These are phyloP conservation scores for Iris pallida DNA, from an alignment of 116 monocot genomes.

Conservation along the genomic window DNA sequence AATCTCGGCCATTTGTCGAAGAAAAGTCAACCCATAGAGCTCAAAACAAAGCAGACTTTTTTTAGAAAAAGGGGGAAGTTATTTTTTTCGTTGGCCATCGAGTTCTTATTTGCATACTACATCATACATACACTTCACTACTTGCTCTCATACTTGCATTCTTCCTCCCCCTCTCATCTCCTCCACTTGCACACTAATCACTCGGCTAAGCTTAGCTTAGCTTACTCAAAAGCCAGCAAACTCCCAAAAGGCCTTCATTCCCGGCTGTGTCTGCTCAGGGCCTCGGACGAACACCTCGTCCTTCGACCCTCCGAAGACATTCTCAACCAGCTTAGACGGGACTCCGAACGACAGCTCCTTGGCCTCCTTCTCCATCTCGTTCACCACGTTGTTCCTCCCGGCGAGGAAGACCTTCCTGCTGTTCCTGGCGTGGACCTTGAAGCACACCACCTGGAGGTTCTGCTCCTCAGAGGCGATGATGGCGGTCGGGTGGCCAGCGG, in stretches of 20 bases:
- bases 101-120: no score
- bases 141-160: no score
- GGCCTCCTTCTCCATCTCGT: slow-evolving; percentile 2
- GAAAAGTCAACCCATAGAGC: no score
- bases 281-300: slow-evolving; percentile 6
- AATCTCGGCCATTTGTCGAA: no score
- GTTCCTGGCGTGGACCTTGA: slow-evolving; percentile 34
- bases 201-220: no score
- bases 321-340: neutral
- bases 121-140: no score
- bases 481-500: slow-evolving; percentile 40
- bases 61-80: no score
- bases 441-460: slow-evolving; percentile 40
- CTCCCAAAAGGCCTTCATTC: neutral
- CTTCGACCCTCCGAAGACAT: slow-evolving; percentile 1
- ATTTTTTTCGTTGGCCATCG: no score
- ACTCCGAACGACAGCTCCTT: slow-evolving; percentile 10
- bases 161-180: no score
- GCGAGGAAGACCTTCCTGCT: slow-evolving; percentile 50
- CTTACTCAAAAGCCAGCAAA: no score
- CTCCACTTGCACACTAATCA: no score
- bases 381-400: slow-evolving; percentile 17
- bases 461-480: slow-evolving; percentile 25
- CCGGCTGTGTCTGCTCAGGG: neutral
- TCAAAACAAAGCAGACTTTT: no score